Percentiles rank a stretch among this genome's conserved stretches.
Evolutionary conservation across 768 basidiomycete genomes (phyloP).

Genomic region (Suillus paluster): DNA sequence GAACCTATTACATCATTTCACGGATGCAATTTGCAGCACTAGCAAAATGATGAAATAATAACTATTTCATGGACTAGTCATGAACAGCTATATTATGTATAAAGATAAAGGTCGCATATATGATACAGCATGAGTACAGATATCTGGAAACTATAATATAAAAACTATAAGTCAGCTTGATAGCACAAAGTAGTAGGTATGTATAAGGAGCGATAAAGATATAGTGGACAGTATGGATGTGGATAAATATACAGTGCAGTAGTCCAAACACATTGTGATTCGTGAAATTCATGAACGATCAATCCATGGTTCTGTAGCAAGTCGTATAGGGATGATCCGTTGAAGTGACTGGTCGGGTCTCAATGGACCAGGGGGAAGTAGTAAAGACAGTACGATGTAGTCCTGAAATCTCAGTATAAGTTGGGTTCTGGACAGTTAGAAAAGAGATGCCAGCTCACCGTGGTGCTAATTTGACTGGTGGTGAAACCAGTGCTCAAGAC

Average conservation of each 20-base stretch:
- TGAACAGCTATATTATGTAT: no score
- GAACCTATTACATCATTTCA: neutral
- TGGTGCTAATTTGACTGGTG: conserved; percentile 51
- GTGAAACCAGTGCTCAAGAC: conserved; percentile 53
- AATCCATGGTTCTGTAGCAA: conserved; percentile 65
- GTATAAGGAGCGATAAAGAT: conserved; percentile 6
- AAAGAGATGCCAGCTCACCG: conserved; percentile 39
- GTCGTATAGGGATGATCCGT: conserved; percentile 57
- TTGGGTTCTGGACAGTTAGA: neutral
- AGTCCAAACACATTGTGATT: neutral
- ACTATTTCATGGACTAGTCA: neutral
- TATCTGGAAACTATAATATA: neutral
- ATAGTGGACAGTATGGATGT: neutral
- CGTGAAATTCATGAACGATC: conserved; percentile 26
- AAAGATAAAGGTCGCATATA: neutral
- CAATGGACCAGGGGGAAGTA: conserved; percentile 40
- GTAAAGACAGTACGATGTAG: conserved; percentile 56
- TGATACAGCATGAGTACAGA: neutral
- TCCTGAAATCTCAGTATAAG: conserved; percentile 46
- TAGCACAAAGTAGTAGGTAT: neutral
- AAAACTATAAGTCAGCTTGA: neutral
- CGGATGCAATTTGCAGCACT: neutral
- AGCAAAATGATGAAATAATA: no score
- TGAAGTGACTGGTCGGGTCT: conserved; percentile 42
- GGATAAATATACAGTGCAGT: conserved; percentile 1